These are phyloP conservation scores for Phytophthora fragariaefolia DNA, from an alignment of 352 stramenopile genomes.

Conservation along the genomic window DNA sequence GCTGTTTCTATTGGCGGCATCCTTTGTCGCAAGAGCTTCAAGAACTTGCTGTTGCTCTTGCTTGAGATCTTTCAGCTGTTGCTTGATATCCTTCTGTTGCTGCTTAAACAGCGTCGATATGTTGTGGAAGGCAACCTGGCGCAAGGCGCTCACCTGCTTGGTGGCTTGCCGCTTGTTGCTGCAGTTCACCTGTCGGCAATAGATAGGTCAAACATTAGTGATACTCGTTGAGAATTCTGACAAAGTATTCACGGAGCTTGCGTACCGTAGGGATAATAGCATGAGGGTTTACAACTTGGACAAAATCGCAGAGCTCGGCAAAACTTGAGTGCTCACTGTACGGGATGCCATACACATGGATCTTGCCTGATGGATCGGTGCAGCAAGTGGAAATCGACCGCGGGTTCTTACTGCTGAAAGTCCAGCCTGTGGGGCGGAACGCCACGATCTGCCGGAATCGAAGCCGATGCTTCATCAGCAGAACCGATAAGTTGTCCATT, in stretches of 20 bases:
- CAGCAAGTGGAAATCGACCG: constrained; percentile 73
- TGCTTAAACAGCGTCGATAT: constrained; percentile 62
- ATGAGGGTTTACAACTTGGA: constrained; percentile 83
- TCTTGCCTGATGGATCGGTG: constrained; percentile 78
- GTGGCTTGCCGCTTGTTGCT: constrained; percentile 61
- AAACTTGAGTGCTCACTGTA: constrained; percentile 98
- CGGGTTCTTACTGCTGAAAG: constrained; percentile 63
- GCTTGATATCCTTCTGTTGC: constrained; percentile 39
- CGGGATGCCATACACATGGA: constrained; percentile 94
- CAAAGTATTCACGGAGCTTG: background rate
- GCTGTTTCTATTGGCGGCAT: constrained; percentile 4
- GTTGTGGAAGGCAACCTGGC: constrained; percentile 69
- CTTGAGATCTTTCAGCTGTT: constrained; percentile 28
- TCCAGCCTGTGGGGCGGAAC: constrained; percentile 96
- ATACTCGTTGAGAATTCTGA: background rate
- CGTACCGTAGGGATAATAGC: constrained; percentile 94
- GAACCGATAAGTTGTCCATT: constrained; percentile 86
- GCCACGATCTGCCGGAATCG: constrained; percentile 89
- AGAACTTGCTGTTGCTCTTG: constrained; percentile 22
- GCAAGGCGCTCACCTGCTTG: constrained; percentile 73
- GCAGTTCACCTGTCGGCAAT: constrained; percentile 70
- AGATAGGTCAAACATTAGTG: background rate
- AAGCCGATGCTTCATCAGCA: constrained; percentile 73
- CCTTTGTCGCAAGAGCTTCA: background rate
- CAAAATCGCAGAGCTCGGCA: constrained; percentile 94